These are phyloP conservation scores for Sindora glabra DNA, from an alignment of 306 rosid genomes.

Conservation along the genomic window DNA sequence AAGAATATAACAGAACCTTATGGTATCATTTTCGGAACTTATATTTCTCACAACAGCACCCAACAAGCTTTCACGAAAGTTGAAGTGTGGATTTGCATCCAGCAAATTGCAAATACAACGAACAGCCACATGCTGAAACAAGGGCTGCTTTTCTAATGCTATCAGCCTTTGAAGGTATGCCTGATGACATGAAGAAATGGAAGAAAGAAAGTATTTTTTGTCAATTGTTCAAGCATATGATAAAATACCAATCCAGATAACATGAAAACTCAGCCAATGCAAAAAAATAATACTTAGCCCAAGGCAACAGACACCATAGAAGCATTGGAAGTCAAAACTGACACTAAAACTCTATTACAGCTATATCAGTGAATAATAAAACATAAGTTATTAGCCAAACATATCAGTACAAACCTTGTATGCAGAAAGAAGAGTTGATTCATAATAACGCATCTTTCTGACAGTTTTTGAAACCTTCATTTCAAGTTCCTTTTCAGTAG, in stretches of 20 bases:
- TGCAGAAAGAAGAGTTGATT: conserved; percentile 80
- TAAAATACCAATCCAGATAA: background rate
- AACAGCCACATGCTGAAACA: conserved; percentile 61
- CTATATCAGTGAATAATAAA: background rate
- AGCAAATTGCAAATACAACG: conserved; percentile 81
- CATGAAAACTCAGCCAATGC: background rate
- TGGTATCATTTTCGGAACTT: conserved; percentile 55
- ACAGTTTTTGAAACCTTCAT: conserved; percentile 92
- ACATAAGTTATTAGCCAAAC: background rate
- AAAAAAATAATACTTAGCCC: background rate
- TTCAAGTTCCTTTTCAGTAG: conserved; percentile 87
- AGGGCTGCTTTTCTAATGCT: conserved; percentile 47
- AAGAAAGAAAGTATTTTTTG: background rate
- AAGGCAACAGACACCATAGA: conserved; percentile 4
- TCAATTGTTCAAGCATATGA: background rate
- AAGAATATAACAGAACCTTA: conserved; percentile 52
- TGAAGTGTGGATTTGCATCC: conserved; percentile 84
- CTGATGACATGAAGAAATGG: conserved; percentile 33
- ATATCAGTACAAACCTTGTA: conserved; percentile 63
- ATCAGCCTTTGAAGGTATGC: conserved; percentile 75
- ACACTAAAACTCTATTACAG: background rate
- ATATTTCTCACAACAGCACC: conserved; percentile 60
- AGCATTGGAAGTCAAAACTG: conserved; percentile 5
- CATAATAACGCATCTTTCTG: conserved; percentile 77
- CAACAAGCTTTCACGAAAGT: conserved; percentile 76